A percentile compares a stretch with the other conserved stretches of the same genome.
Conservation (phyloP, 495 filamentous ascomycete genomes). For the Penicillium malachiteum region DNA sequence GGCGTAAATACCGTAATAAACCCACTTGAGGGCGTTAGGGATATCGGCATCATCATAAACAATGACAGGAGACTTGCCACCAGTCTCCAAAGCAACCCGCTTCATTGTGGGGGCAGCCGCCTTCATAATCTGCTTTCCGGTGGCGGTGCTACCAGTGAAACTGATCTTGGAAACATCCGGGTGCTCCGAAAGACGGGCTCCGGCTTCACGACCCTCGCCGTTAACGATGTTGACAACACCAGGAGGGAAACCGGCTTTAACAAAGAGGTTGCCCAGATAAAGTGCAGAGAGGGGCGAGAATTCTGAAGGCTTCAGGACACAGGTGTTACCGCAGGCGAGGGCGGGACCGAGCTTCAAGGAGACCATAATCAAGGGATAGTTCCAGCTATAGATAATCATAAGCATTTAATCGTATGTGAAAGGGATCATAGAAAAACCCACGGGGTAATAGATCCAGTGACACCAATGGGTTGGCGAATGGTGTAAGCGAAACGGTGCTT, state of each 20-base stretch:
- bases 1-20: conserved; percentile 89
- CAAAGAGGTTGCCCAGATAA: conserved; percentile 1
- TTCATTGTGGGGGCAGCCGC: conserved; percentile 82
- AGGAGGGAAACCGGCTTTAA: conserved; percentile 75
- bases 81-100: conserved; percentile 88
- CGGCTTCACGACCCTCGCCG: conserved; percentile 76
- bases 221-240: conserved; percentile 88
- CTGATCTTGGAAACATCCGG: conserved; percentile 92
- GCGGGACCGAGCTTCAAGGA: conserved; percentile 11
- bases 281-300: conserved; percentile 6
- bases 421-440: no score
- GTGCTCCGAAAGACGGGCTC: conserved; percentile 83
- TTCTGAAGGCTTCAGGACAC: conserved; percentile 8
- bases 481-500: not conserved
- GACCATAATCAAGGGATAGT: conserved; percentile 54
- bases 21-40: conserved; percentile 83
- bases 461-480: conserved; percentile 55
- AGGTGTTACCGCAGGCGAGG: conserved; percentile 1
- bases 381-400: conserved; percentile 53
- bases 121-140: conserved; percentile 85
- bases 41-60: conserved; percentile 86
- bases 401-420: no score
- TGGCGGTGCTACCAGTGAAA: conserved; percentile 82
- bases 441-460: conserved; percentile 88
- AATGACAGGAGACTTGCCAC: conserved; percentile 89